Base-by-base conservation (phyloP, 108 stramenopile genomes). In the Fragilariopsis cylindrus region DNA sequence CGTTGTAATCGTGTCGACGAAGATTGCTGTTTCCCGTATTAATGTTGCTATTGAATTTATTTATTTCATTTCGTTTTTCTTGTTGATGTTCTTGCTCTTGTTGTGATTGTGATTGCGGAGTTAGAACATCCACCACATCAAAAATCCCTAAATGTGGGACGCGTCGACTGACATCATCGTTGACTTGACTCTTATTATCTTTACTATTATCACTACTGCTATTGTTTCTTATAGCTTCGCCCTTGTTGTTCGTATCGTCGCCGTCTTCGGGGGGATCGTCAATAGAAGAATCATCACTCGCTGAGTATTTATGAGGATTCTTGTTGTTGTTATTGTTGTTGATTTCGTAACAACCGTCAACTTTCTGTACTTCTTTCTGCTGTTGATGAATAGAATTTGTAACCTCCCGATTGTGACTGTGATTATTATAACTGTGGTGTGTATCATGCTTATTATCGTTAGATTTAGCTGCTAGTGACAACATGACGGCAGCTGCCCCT, bases 111-210 rank as follows among this genome's bases (percentile, higher is more conserved):
- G 49, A 54, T 19, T 12, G 46, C 13, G 68, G 68, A 48, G 68
- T 69, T 3, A 54, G 16, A 8, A 52, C 53, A 41, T 69, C 68
- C 49, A 52, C 68, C 47, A 54, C 68, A 19, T 52, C 68, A 49
- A 54, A 54, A 48, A 54, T 69, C 1, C 53, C 68, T 16, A 54
- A 7, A 39, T n/a, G n/a, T 54, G 30, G 30, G 30, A 30, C 30
- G 30, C 30, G 30, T 30, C 30, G 30, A 30, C 30, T 30, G 30
- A 30, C n/a, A 15, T 54, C 53, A n/a, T 54, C n/a, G n/a, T 15
- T n/a, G 53, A n/a, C 53, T 15, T n/a, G n/a, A 54, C n/a, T n/a
- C 53, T n/a, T n/a, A 0, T 54, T n/a, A n/a, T 2, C 53, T n/a
- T 54, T 54, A 54, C n/a, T 54, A 54, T 0, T 54, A 54, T 54